Evolutionary conservation across 2,329 filamentous ascomycete genomes (phyloP).

Genomic region (Fusarium sp.): DNA sequence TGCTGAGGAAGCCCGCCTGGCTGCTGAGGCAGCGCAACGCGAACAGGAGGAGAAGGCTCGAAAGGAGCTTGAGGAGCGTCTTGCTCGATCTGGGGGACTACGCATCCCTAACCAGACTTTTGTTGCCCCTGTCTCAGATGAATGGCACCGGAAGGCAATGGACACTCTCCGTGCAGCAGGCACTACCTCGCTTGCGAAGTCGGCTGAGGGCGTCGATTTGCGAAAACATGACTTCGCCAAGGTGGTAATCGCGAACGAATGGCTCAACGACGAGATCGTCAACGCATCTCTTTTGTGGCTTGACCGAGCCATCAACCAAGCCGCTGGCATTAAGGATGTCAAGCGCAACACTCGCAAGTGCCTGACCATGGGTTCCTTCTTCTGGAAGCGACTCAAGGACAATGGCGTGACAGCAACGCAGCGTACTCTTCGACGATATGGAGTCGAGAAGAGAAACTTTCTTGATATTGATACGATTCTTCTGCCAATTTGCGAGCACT

Average conservation of each 20-base stretch:
- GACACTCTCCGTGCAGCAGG: slow-evolving; percentile 51
- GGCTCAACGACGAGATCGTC: slow-evolving; percentile 83
- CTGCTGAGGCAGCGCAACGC: slow-evolving; percentile 41
- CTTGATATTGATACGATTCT: slow-evolving; percentile 74
- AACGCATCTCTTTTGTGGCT: slow-evolving; percentile 73
- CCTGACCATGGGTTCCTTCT: slow-evolving; percentile 73
- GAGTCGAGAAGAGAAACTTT: slow-evolving; percentile 69
- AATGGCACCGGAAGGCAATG: slow-evolving; percentile 45
- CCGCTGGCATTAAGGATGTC: slow-evolving; percentile 62
- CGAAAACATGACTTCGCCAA: slow-evolving; percentile 70
- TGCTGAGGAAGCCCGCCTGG: slow-evolving; percentile 45
- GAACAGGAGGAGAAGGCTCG: slow-evolving; percentile 41
- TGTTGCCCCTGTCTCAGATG: slow-evolving; percentile 44
- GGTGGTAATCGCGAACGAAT: slow-evolving; percentile 65
- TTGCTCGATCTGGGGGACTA: slow-evolving; percentile 48
- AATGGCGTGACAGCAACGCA: slow-evolving; percentile 60
- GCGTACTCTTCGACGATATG: slow-evolving; percentile 66
- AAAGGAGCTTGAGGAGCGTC: slow-evolving; percentile 44
- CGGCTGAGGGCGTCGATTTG: slow-evolving; percentile 63
- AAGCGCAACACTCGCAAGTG: slow-evolving; percentile 66
- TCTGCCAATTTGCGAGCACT: slow-evolving; percentile 72
- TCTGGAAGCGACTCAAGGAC: slow-evolving; percentile 66
- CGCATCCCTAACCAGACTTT: slow-evolving; percentile 46
- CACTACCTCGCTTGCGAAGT: slow-evolving; percentile 55
- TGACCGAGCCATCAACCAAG: slow-evolving; percentile 67